phyloP scores from a whole-genome alignment of 495 filamentous ascomycete genomes.

The Pyrenopolyporus hunteri region DNA sequence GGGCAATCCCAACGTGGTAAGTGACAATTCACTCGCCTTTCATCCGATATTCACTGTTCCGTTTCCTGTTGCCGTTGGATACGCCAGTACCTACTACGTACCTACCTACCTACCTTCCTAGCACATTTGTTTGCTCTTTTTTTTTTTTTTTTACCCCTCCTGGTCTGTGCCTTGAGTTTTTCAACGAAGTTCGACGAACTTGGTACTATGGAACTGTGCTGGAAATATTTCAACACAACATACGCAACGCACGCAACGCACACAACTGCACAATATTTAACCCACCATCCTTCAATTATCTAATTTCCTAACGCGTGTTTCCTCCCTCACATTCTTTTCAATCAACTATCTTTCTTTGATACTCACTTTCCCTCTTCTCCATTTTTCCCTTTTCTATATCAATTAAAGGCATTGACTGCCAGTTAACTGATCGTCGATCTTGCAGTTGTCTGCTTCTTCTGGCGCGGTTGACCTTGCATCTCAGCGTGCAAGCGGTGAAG shows the following conservation, averaged over 20 bases:
- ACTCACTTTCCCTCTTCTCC: neutral
- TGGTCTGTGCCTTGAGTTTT: neutral
- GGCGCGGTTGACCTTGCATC: constrained; percentile 82
- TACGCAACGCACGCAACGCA: neutral
- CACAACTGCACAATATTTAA: neutral
- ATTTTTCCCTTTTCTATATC: neutral
- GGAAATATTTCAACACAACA: neutral
- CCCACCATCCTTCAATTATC: neutral
- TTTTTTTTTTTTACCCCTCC: neutral
- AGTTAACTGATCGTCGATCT: constrained; percentile 21
- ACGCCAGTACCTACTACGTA: too few relatives aligned
- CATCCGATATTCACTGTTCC: neutral
- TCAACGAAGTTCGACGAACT: neutral
- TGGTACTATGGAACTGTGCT: neutral
- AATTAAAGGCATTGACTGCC: too few relatives aligned
- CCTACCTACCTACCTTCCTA: constrained; percentile 5
- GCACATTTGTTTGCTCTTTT: neutral
- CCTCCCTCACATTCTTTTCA: neutral
- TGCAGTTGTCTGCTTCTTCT: constrained; percentile 76
- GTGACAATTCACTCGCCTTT: constrained; percentile 39
- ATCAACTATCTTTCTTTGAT: constrained; percentile 5
- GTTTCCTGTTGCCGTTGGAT: too few relatives aligned
- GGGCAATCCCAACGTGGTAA: constrained; percentile 71
- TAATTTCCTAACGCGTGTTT: neutral
- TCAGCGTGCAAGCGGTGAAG: constrained; percentile 68